Evolutionary conservation across 2,329 filamentous ascomycete genomes (phyloP).

Genomic region (Colletotrichum liriopes): DNA sequence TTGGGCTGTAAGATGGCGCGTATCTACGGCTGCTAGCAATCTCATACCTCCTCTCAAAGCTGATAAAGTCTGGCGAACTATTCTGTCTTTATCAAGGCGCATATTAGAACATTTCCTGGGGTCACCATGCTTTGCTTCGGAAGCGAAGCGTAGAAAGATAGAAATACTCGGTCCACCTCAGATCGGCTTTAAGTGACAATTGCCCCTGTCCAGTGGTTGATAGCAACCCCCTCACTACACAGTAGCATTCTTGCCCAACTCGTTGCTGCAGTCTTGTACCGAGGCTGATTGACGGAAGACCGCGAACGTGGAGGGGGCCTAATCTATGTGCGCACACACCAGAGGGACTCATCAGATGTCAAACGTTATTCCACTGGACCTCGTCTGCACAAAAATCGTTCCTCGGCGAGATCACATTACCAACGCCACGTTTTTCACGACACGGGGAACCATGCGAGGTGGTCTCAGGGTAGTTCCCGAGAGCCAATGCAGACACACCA

Average conservation of each 20-base stretch:
- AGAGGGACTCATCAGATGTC: neutral
- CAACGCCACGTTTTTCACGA: slow-evolving; percentile 3
- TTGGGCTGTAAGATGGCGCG: neutral
- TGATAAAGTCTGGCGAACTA: slow-evolving; percentile 1
- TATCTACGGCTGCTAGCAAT: neutral
- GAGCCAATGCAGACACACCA: slow-evolving; percentile 15
- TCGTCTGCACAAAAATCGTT: slow-evolving; percentile 2
- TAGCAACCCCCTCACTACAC: neutral
- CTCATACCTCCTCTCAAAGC: neutral
- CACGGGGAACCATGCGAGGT: neutral
- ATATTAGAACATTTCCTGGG: neutral
- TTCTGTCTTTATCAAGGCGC: neutral
- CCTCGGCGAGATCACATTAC: neutral
- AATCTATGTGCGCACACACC: neutral
- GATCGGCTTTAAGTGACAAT: neutral
- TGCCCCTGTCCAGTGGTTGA: neutral
- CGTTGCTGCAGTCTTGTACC: neutral
- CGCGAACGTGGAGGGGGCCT: neutral
- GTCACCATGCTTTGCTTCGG: neutral
- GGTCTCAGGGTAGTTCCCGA: slow-evolving; percentile 22
- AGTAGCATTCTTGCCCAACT: neutral
- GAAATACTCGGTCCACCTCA: neutral
- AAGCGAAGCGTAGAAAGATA: no score
- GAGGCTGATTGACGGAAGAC: neutral
- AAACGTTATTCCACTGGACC: neutral